Evolutionary conservation across 257 asterid genomes (phyloP).

Genomic region (Przewalskia tangutica): DNA sequence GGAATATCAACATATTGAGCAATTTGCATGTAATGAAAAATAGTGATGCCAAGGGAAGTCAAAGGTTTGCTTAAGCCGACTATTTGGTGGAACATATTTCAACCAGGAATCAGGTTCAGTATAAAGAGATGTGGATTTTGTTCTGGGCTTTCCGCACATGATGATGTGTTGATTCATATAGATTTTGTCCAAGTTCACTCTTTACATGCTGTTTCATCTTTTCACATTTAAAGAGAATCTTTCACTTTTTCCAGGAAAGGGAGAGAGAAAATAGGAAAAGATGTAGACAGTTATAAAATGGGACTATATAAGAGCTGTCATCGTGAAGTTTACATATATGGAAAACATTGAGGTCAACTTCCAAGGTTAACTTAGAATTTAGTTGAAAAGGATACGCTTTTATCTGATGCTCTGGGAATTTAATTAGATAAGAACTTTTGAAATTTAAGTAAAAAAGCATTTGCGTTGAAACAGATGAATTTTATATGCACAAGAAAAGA

Average conservation of each 20-base stretch:
- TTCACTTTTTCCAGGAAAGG: not conserved
- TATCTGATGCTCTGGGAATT: not conserved
- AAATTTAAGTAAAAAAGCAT: not conserved
- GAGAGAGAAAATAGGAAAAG: not conserved
- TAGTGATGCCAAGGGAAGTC: not conserved
- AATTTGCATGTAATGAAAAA: not conserved
- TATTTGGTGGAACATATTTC: not conserved
- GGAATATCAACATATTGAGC: not conserved
- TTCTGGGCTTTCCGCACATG: not conserved
- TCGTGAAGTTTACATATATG: not conserved
- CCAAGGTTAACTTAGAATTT: not conserved
- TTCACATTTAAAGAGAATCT: not conserved
- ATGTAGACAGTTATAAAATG: not conserved
- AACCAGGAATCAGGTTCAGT: constrained; percentile 1
- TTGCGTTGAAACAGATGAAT: not conserved
- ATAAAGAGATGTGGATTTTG: not conserved
- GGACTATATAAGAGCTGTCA: not conserved
- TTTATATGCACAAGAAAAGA: not conserved
- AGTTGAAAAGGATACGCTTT: not conserved
- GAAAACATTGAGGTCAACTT: not conserved
- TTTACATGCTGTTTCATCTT: not conserved
- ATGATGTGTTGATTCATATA: not conserved
- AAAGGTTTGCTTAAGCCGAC: not conserved
- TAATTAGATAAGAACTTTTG: not conserved
- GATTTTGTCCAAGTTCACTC: not conserved